phyloP scores from a whole-genome alignment of 345 rosid species.

The Raphanus raphanistrum region DNA sequence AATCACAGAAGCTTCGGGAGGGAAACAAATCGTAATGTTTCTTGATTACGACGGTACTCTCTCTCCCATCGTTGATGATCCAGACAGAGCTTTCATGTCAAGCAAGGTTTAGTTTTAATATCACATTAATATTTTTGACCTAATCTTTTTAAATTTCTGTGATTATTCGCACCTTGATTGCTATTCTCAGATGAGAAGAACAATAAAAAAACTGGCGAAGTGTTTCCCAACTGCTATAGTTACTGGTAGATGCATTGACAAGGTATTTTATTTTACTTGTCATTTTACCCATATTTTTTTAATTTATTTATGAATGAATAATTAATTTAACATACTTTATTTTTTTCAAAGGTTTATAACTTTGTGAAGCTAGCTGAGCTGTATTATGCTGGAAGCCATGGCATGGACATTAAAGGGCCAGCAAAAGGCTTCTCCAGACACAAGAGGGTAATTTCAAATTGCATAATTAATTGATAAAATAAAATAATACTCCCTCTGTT shows the following conservation, averaged over 20 bases:
- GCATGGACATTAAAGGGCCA: constrained; percentile 99
- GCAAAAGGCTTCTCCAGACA: constrained; percentile 49
- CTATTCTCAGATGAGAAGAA: constrained; percentile 70
- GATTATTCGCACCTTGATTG: not conserved
- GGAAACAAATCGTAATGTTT: constrained; percentile 90
- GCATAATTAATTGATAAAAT: constrained; percentile 33
- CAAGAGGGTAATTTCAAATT: constrained; percentile 46
- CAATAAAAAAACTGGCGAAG: constrained; percentile 61
- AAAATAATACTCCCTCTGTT: no score
- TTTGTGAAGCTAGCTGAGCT: constrained; percentile 14
- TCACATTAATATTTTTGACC: not conserved
- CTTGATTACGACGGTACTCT: constrained; percentile 97
- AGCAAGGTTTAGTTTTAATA: constrained; percentile 50
- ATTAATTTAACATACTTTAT: not conserved
- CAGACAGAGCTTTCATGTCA: constrained; percentile 94
- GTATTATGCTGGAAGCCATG: constrained; percentile 99
- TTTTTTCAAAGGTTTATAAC: not conserved
- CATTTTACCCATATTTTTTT: not conserved
- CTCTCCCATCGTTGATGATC: constrained; percentile 93
- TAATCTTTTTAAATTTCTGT: not conserved
- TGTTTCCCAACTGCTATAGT: constrained; percentile 91
- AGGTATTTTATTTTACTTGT: constrained; percentile 49
- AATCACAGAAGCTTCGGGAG: constrained; percentile 63
- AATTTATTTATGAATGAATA: not conserved
- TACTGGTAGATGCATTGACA: constrained; percentile 91